phyloP scores from a whole-genome alignment of 441 rosid genomes.

The Arabidopsis lyrata region DNA sequence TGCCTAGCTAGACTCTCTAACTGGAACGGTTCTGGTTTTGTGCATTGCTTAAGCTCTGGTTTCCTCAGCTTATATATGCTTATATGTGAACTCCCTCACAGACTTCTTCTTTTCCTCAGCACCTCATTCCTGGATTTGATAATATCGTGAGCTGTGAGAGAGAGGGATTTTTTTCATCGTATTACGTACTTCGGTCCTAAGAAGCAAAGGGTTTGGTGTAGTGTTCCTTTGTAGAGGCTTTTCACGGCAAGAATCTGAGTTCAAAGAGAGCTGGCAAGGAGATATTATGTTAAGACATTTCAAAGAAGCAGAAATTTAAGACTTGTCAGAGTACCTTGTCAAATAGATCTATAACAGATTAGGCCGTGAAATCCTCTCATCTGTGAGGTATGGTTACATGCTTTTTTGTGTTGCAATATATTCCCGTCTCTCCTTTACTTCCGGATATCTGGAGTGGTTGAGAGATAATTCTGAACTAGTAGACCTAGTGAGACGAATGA shows the following conservation, averaged over 20 bases:
- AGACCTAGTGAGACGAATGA: background rate
- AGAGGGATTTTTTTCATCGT: background rate
- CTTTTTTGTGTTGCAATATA: slow-evolving; percentile 74
- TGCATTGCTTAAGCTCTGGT: slow-evolving; percentile 81
- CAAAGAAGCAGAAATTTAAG: slow-evolving; percentile 36
- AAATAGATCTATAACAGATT: slow-evolving; percentile 65
- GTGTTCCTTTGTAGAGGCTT: slow-evolving; percentile 72
- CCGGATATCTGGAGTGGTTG: slow-evolving; percentile 70
- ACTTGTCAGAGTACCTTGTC: slow-evolving; percentile 62
- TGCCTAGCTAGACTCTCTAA: slow-evolving; percentile 84
- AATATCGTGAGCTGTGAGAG: background rate
- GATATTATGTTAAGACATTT: slow-evolving; percentile 25
- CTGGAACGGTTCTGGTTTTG: slow-evolving; percentile 85
- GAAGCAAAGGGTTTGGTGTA: slow-evolving; percentile 82
- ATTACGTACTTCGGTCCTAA: slow-evolving; percentile 71
- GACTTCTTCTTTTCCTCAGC: slow-evolving; percentile 77
- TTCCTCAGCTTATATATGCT: slow-evolving; percentile 28
- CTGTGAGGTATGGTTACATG: slow-evolving; percentile 73
- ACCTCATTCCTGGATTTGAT: slow-evolving; percentile 75
- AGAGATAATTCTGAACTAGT: slow-evolving; percentile 22
- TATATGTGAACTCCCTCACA: slow-evolving; percentile 58
- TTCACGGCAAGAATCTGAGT: slow-evolving; percentile 65
- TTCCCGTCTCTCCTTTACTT: slow-evolving; percentile 88
- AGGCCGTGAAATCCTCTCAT: slow-evolving; percentile 77
- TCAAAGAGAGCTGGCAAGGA: slow-evolving; percentile 73